Evolutionary conservation across 2,329 filamentous ascomycete genomes (phyloP).

Genomic region (Pseudofabraea citricarpa): DNA sequence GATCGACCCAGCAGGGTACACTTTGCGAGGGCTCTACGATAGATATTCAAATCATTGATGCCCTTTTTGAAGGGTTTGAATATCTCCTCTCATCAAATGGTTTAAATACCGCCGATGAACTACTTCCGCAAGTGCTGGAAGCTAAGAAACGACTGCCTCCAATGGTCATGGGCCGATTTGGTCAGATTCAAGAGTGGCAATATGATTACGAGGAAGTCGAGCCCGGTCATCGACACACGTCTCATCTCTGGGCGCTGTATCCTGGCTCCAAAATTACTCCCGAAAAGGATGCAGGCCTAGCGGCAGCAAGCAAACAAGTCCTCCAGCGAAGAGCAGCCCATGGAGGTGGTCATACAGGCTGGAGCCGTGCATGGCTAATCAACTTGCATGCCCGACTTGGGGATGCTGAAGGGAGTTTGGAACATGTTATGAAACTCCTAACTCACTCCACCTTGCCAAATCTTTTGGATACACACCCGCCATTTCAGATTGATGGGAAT

Average conservation of each 20-base stretch:
- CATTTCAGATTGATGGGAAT: conserved; percentile 47
- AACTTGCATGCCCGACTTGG: conserved; percentile 39
- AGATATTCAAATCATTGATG: conserved; percentile 39
- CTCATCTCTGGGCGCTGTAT: conserved; percentile 38
- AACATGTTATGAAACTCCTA: conserved; percentile 35
- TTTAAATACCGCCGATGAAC: conserved; percentile 28
- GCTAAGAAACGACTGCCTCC: conserved; percentile 13
- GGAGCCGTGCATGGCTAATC: conserved; percentile 42
- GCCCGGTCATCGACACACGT: conserved; percentile 39
- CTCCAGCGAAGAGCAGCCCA: conserved; percentile 28
- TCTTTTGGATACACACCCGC: conserved; percentile 39
- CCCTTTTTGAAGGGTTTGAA: conserved; percentile 31
- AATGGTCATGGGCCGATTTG: conserved; percentile 23
- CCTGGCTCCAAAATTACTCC: conserved; percentile 35
- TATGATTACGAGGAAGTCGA: conserved; percentile 33
- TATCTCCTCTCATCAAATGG: conserved; percentile 9
- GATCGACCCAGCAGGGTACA: conserved; percentile 21
- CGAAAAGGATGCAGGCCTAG: conserved; percentile 26
- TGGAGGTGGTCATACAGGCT: conserved; percentile 41
- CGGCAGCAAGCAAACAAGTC: conserved; percentile 24
- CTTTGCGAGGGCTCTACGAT: conserved; percentile 40
- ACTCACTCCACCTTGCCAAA: conserved; percentile 37
- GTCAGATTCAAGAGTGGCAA: conserved; percentile 37
- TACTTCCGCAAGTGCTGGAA: conserved; percentile 14
- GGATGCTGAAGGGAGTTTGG: conserved; percentile 31